Conservation (phyloP, 192 early-diverging fungal genomes). For the Umbelopsis sp. region DNA sequence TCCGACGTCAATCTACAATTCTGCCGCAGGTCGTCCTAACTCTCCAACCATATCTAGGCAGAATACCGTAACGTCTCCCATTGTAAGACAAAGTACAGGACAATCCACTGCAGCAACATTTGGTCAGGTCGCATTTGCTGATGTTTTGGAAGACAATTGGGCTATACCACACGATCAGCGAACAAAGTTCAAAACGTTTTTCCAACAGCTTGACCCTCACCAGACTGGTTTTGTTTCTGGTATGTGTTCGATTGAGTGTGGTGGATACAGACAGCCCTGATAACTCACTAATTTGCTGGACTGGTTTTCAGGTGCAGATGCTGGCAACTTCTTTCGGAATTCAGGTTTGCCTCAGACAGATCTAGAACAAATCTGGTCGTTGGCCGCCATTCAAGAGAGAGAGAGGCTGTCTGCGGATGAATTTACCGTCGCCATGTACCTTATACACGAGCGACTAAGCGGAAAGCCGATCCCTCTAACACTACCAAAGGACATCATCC, state of each 20-base stretch:
- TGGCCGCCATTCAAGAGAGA: constrained; percentile 62
- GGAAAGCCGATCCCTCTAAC: constrained; percentile 45
- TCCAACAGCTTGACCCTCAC: constrained; percentile 69
- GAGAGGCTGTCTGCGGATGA: constrained; percentile 65
- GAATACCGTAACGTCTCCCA: neutral
- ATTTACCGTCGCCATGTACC: constrained; percentile 80
- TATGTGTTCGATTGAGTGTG: neutral
- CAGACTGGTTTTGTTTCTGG: constrained; percentile 71
- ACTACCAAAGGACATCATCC: constrained; percentile 80
- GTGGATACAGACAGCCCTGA: too few species aligned
- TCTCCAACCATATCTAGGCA: constrained; percentile 13
- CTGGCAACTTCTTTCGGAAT: constrained; percentile 38
- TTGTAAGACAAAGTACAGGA: neutral
- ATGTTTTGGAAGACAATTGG: constrained; percentile 49
- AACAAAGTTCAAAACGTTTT: constrained; percentile 73
- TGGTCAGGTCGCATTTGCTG: neutral
- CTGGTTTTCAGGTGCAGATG: constrained; percentile 26
- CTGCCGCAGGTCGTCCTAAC: constrained; percentile 36
- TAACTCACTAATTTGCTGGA: neutral
- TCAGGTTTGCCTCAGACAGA: constrained; percentile 37
- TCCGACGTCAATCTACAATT: constrained; percentile 60
- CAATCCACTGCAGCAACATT: constrained; percentile 12
- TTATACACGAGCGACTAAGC: constrained; percentile 62
- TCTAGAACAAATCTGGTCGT: constrained; percentile 48
- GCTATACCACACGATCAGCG: constrained; percentile 74